phyloP scores from a whole-genome alignment of 148 eudicot species.

The Chenopodium berlandieri region DNA sequence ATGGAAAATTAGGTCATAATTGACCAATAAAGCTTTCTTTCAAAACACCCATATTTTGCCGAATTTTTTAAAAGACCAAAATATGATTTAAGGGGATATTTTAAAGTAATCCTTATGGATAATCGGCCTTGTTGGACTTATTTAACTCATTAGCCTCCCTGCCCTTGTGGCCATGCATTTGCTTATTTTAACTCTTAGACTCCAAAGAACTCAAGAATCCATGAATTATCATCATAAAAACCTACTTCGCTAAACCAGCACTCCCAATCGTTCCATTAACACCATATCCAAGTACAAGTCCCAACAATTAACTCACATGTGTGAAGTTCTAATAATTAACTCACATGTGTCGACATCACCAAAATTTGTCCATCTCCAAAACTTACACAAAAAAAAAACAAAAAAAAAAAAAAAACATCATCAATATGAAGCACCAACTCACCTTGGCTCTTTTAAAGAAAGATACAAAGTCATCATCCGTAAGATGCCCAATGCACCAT shows the following conservation, averaged over 20 bases:
- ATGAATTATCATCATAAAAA: neutral
- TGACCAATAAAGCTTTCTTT: too few species aligned
- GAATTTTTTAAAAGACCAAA: too few species aligned
- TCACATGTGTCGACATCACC: neutral
- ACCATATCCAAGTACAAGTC: neutral
- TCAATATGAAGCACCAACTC: conserved; percentile 8
- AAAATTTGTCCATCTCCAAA: neutral
- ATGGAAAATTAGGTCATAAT: too few species aligned
- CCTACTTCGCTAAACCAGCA: neutral
- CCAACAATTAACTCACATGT: neutral
- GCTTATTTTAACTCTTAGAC: neutral
- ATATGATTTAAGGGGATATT: too few species aligned
- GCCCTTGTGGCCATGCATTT: too few species aligned
- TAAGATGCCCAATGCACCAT: conserved; percentile 98
- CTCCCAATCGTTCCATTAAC: neutral
- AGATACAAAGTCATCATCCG: conserved; percentile 87
- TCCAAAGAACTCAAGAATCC: neutral
- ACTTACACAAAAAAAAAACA: neutral
- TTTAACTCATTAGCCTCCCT: neutral
- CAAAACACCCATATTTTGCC: too few species aligned
- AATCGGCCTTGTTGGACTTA: neutral
- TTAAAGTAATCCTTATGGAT: too few species aligned
- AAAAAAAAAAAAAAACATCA: neutral
- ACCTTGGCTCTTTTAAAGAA: conserved; percentile 93
- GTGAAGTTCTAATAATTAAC: neutral